Evolutionary conservation across 1,284 basidiomycete species (phyloP), one percentile per base, ranked within the genome.

Genomic region (Austroboletus niveus): DNA sequence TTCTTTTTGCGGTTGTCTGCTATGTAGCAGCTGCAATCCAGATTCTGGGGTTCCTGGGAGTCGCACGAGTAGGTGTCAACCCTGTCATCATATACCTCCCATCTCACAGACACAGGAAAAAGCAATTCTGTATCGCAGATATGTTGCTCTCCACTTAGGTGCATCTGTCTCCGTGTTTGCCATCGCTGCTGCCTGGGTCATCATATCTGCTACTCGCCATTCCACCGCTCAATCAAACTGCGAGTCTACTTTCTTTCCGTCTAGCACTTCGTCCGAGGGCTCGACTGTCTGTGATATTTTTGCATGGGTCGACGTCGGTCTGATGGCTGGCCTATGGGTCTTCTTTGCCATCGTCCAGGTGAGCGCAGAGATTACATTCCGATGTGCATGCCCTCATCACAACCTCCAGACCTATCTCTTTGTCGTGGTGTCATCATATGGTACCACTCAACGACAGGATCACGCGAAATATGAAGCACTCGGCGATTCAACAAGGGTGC

Each of bases 261-360:
- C 57, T 51, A 58, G 69, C 27, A 71, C 71, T 3, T 68, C 75
- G 41, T 71, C 75, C 35, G 81, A 89, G 68, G 85, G 81, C 8
- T 69, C 84, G 43, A 83, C 79, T 1, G 75, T 96, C 15, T 96
- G 94, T 72, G 77, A 86, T 47, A 87, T 94, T 49, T 94, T 96
- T 65, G 78, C 92, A 8, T 96, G 92, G 92, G 88, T 91, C 6
- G 88, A 91, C 64, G 74, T 96, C n/a, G 94, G 94, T 35, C 73
- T 96, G 56, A 94, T 96, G 92, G 88, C 78, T 20, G 89, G 82
- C 5, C 72, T 94, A 17, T 96, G 92, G 89, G 69, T 88, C 7
- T 64, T 94, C 11, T 75, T 96, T 30, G 82, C 80, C 22, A 73
- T 89, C 49, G 75, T 89, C 48, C 91, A 95, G 72, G 86, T 88